A percentile compares a stretch with the other conserved stretches of the same genome.
These are phyloP conservation scores for Trichoderma koningiopsis DNA, from an alignment of 2,329 filamentous ascomycete genomes.

Conservation along the genomic window DNA sequence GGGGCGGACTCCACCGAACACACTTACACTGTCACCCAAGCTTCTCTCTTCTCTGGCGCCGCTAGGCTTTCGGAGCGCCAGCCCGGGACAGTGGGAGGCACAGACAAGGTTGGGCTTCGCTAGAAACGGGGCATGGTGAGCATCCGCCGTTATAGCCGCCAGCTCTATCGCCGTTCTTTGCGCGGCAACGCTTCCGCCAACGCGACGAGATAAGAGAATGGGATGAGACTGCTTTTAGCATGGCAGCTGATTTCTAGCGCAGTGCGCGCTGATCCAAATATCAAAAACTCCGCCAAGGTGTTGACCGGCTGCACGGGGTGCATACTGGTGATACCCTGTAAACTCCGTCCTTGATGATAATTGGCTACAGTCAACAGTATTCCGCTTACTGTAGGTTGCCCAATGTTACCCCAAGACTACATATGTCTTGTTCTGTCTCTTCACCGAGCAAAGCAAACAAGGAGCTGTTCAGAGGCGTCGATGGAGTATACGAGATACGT, in stretches of 20 bases:
- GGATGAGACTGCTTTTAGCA: neutral
- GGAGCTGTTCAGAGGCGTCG: neutral
- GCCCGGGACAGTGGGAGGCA: neutral
- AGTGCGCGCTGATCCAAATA: slow-evolving; percentile 11
- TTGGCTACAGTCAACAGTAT: neutral
- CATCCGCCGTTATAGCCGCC: slow-evolving; percentile 6
- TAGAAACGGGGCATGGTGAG: neutral
- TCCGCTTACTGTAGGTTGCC: neutral
- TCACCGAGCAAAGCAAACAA: slow-evolving; percentile 12
- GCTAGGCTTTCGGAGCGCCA: neutral
- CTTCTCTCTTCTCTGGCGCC: neutral
- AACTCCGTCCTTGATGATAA: neutral
- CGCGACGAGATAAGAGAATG: slow-evolving; percentile 2
- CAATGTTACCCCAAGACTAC: neutral
- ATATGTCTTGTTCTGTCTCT: neutral
- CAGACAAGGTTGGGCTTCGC: neutral
- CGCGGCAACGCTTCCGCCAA: neutral
- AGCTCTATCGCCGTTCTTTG: neutral
- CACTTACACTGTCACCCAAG: neutral
- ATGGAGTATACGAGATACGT: neutral
- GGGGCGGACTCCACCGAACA: neutral
- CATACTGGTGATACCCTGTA: slow-evolving; percentile 10
- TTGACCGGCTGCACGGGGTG: slow-evolving; percentile 15
- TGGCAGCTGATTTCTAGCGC: neutral
- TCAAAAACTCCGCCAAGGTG: neutral